phyloP scores from a whole-genome alignment of 2,329 filamentous ascomycete species.

The Aspergillus pseudotamarii region DNA sequence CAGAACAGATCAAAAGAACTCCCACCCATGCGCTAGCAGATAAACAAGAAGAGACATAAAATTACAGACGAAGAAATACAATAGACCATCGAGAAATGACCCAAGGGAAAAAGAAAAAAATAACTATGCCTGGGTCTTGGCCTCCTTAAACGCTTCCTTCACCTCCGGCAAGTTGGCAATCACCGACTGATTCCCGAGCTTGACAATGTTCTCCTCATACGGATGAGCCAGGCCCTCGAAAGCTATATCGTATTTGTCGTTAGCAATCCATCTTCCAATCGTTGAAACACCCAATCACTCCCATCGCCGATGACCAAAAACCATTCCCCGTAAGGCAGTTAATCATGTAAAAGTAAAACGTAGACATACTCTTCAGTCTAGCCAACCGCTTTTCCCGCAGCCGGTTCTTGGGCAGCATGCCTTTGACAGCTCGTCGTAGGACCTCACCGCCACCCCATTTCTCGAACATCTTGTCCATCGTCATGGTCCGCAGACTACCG shows the following conservation, averaged over 20 bases:
- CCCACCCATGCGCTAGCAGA: slow-evolving; percentile 45
- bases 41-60: slow-evolving; percentile 27
- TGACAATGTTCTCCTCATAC: slow-evolving; percentile 84
- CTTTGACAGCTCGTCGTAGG: slow-evolving; percentile 84
- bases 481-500: slow-evolving; percentile 82
- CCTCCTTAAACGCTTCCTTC: slow-evolving; percentile 39
- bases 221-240: slow-evolving; percentile 94
- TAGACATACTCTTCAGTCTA: slow-evolving; percentile 71
- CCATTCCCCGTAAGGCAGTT: slow-evolving; percentile 15
- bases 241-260: slow-evolving; percentile 49
- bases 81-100: slow-evolving; percentile 19
- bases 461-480: slow-evolving; percentile 91
- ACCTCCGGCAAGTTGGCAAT: slow-evolving; percentile 40
- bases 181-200: slow-evolving; percentile 62
- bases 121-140: slow-evolving; percentile 13
- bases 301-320: neutral
- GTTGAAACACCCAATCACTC: neutral
- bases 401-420: slow-evolving; percentile 97
- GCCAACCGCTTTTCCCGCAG: slow-evolving; percentile 84
- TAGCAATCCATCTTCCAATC: neutral
- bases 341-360: neutral
- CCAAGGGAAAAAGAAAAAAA: slow-evolving; percentile 10
- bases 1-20: slow-evolving; percentile 31
- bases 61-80: slow-evolving; percentile 32
- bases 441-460: slow-evolving; percentile 95